Percentiles rank a stretch among this genome's conserved stretches.
Conservation (phyloP, 495 filamentous ascomycete species). For the Penicillium silybi region DNA sequence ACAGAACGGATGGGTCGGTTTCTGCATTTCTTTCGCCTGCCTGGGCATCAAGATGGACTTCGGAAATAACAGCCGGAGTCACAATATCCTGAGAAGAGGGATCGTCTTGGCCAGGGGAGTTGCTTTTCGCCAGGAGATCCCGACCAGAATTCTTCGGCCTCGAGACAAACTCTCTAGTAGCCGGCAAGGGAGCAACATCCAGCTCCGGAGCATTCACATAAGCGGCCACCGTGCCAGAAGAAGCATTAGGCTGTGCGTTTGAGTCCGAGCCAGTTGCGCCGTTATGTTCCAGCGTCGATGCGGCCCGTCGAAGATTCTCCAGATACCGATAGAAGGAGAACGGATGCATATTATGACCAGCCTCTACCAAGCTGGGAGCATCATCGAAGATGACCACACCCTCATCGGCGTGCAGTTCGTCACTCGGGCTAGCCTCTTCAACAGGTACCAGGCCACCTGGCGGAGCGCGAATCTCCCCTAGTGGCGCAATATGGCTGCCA, state of each 20-base stretch:
- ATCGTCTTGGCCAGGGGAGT: slow-evolving; percentile 5
- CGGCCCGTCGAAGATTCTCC: slow-evolving; percentile 24
- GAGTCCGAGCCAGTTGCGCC: not conserved
- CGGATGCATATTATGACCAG: slow-evolving; percentile 23
- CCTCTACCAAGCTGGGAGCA: slow-evolving; percentile 24
- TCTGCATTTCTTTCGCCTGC: slow-evolving; percentile 15
- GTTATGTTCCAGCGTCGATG: slow-evolving; percentile 15
- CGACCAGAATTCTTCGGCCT: slow-evolving; percentile 27
- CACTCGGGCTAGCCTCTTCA: slow-evolving; percentile 38
- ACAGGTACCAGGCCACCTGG: slow-evolving; percentile 35
- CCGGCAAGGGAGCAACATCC: slow-evolving; percentile 5
- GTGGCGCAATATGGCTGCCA: slow-evolving; percentile 57
- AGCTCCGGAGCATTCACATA: not conserved
- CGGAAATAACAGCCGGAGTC: slow-evolving; percentile 40
- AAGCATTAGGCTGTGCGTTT: slow-evolving; percentile 9
- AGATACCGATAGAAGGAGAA: slow-evolving; percentile 35
- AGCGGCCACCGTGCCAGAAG: slow-evolving; percentile 6
- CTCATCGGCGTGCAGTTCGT: slow-evolving; percentile 29
- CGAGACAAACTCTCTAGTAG: slow-evolving; percentile 32
- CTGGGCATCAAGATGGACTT: slow-evolving; percentile 38
- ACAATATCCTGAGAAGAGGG: slow-evolving; percentile 16
- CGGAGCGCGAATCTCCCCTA: slow-evolving; percentile 51
- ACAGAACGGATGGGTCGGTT: not conserved
- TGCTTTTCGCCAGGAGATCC: slow-evolving; percentile 25
- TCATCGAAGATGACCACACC: slow-evolving; percentile 38